Percentiles rank a stretch among this genome's conserved stretches.
These are phyloP conservation scores for Nicotiana attenuata DNA, from an alignment of 257 asterid species.

Conservation along the genomic window DNA sequence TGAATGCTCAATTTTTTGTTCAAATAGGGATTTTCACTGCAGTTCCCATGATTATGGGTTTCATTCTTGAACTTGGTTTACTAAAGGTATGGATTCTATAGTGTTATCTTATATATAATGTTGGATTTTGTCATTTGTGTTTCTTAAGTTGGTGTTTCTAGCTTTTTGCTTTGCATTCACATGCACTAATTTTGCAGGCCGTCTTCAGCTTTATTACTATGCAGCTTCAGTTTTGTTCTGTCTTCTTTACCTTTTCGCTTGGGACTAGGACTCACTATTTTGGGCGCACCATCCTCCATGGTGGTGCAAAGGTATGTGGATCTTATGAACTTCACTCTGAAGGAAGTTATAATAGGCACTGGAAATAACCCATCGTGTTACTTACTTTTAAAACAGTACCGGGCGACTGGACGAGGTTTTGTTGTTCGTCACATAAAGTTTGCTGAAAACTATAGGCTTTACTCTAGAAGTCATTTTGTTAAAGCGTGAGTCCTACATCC, in stretches of 20 bases:
- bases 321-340: slow-evolving; percentile 2
- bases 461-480: slow-evolving; percentile 95
- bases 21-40: slow-evolving; percentile 97
- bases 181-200: slow-evolving; percentile 54
- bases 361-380: slow-evolving; percentile 15
- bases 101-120: not conserved
- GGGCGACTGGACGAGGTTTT: slow-evolving; percentile 98
- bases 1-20: slow-evolving; percentile 96
- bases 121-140: slow-evolving; percentile 2
- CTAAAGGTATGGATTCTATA: slow-evolving; percentile 53
- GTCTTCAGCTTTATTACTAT: slow-evolving; percentile 89
- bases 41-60: slow-evolving; percentile 96
- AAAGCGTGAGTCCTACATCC: slow-evolving; percentile 54
- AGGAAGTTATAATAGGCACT: slow-evolving; percentile 7
- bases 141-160: not conserved
- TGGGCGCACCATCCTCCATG: slow-evolving; percentile 98
- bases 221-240: slow-evolving; percentile 98
- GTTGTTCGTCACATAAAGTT: slow-evolving; percentile 95
- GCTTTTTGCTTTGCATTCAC: not conserved
- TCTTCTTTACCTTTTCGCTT: slow-evolving; percentile 91
- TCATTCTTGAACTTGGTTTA: slow-evolving; percentile 84
- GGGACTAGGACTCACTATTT: slow-evolving; percentile 96
- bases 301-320: slow-evolving; percentile 90
- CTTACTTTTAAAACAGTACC: slow-evolving; percentile 50
- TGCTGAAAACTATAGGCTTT: slow-evolving; percentile 93